Conservation (phyloP, 148 eudicot species). For the Rheum nobile region DNA sequence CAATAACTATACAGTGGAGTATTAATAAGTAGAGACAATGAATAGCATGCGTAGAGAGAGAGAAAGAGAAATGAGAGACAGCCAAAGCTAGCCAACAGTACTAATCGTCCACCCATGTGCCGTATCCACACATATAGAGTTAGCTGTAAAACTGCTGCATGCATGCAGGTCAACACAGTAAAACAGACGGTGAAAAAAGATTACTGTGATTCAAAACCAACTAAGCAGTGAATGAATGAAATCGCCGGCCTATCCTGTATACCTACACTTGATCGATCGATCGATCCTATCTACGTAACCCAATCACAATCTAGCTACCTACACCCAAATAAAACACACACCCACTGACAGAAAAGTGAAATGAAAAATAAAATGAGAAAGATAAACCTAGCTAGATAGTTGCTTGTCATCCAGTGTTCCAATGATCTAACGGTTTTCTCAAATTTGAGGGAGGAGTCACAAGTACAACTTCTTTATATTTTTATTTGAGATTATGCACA, state of each 20-base stretch:
- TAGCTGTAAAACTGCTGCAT: conserved; percentile 7
- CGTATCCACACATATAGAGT: neutral
- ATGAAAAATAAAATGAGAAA: neutral
- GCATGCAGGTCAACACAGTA: conserved; percentile 2
- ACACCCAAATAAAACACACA: neutral
- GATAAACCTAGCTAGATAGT: neutral
- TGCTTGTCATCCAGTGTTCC: neutral
- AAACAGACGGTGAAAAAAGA: neutral
- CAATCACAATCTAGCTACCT: neutral
- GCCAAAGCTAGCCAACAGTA: neutral
- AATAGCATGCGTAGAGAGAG: conserved; percentile 1
- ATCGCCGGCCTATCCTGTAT: neutral
- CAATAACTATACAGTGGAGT: neutral
- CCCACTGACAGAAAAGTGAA: neutral
- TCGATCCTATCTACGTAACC: neutral
- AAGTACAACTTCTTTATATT: too few relatives aligned
- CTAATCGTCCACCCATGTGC: neutral
- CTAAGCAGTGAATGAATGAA: neutral
- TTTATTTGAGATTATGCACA: too few relatives aligned
- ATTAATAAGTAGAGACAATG: conserved; percentile 3
- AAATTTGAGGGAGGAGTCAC: neutral
- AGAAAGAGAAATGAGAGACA: neutral
- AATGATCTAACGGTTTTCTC: neutral
- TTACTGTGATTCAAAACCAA: neutral
- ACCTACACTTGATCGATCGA: neutral